Evolutionary conservation across 2,329 filamentous ascomycete species (phyloP).

Genomic region (Trichoderma sp.): DNA sequence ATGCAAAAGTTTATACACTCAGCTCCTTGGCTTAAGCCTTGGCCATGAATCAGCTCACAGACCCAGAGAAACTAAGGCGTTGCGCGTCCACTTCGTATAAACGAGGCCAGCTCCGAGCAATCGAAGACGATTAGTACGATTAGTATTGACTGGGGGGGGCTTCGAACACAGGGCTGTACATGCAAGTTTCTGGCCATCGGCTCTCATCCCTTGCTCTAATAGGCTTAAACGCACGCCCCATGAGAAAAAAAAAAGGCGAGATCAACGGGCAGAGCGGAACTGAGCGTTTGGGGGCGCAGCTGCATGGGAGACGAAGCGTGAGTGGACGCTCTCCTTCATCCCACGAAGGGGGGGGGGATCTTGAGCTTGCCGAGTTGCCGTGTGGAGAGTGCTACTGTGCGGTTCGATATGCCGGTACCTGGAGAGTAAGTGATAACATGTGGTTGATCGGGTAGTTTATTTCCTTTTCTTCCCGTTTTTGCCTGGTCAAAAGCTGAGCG

Average conservation of each 20-base stretch:
- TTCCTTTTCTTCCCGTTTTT: neutral
- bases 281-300: neutral
- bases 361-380: conserved; percentile 7
- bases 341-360: neutral
- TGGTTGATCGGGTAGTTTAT: neutral
- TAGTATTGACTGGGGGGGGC: neutral
- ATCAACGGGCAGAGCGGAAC: neutral
- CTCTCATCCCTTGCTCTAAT: neutral
- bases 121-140: no score
- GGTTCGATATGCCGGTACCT: conserved; percentile 8
- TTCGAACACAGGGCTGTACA: neutral
- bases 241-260: neutral
- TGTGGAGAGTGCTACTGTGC: conserved; percentile 1
- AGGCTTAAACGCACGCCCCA: neutral
- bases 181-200: neutral
- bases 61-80: no score
- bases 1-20: neutral
- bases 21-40: neutral
- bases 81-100: neutral
- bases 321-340: neutral
- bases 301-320: neutral
- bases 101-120: conserved; percentile 1
- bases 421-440: neutral
- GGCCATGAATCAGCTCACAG: neutral
- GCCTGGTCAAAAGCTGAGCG: neutral